Percentiles rank a stretch among this genome's conserved stretches.
These are phyloP conservation scores for Boletus reticuloceps DNA, from an alignment of 768 basidiomycete species.

Conservation along the genomic window DNA sequence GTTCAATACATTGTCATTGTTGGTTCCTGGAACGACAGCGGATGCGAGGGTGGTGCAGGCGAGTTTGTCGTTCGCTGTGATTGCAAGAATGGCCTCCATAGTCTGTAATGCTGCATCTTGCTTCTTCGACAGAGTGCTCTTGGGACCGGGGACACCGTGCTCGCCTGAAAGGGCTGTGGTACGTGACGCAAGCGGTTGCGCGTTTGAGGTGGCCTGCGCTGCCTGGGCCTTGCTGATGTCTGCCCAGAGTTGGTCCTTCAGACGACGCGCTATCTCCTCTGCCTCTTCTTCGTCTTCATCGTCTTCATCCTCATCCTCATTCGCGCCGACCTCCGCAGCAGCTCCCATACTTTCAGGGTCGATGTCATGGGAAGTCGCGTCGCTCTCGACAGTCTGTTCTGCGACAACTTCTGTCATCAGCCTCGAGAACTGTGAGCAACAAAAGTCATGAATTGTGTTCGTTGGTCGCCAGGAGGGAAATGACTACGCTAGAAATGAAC, in stretches of 20 bases:
- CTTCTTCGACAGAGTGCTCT: conserved; percentile 35
- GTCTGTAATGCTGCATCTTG: conserved; percentile 62
- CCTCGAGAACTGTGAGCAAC: not conserved
- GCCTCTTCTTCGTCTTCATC: conserved; percentile 60
- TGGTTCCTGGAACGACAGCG: conserved; percentile 45
- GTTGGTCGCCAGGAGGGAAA: conserved; percentile 1
- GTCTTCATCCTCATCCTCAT: conserved; percentile 47
- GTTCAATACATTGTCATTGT: conserved; percentile 49
- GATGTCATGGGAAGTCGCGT: not conserved
- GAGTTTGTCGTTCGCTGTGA: conserved; percentile 53
- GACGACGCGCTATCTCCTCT: conserved; percentile 66
- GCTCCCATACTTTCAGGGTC: not conserved
- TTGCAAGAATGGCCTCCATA: conserved; percentile 58
- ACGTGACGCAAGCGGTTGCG: conserved; percentile 4
- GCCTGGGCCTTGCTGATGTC: conserved; percentile 67
- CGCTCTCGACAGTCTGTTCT: conserved; percentile 3
- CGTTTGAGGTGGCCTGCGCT: conserved; percentile 31
- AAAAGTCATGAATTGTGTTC: conserved; percentile 4
- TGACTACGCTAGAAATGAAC: not conserved
- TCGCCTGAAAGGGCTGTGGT: not conserved
- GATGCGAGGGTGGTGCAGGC: conserved; percentile 55
- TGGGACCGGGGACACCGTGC: conserved; percentile 11
- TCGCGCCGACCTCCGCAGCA: conserved; percentile 26
- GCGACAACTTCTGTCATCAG: conserved; percentile 14
- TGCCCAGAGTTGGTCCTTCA: conserved; percentile 78